phyloP scores from a whole-genome alignment of 2,329 filamentous ascomycete genomes.

The Hymenoscyphus infarciens region DNA sequence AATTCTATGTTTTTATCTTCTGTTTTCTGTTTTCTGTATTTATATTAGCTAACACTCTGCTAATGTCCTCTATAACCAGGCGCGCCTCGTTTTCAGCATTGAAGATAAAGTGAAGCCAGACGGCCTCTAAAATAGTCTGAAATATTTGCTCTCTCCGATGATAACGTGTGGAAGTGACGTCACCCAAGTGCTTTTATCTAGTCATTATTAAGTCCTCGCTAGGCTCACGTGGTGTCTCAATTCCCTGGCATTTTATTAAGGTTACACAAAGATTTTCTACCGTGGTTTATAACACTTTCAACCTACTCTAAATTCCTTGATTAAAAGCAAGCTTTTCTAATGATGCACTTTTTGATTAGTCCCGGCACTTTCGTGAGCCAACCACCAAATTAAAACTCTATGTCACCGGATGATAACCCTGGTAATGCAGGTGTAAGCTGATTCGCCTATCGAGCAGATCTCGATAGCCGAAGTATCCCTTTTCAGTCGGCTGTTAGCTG shows the following conservation, averaged over 20 bases:
- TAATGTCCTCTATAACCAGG: no score
- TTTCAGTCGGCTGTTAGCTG: slow-evolving; percentile 8
- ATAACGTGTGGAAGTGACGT: no score
- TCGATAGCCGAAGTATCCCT: slow-evolving; percentile 7
- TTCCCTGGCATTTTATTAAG: not conserved
- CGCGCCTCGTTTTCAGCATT: no score
- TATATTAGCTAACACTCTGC: no score
- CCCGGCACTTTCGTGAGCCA: slow-evolving; percentile 11
- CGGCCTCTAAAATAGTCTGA: no score
- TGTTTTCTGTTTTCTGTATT: no score
- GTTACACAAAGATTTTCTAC: not conserved
- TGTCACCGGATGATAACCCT: slow-evolving; percentile 15
- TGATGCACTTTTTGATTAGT: slow-evolving; percentile 2
- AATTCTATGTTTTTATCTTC: no score
- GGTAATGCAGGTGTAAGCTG: slow-evolving; percentile 6
- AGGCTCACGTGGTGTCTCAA: not conserved
- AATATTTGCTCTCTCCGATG: no score
- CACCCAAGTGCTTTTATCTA: not conserved
- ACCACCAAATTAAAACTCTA: slow-evolving; percentile 11
- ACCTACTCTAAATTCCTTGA: not conserved
- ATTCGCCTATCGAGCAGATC: slow-evolving; percentile 13
- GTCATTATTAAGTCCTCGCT: not conserved
- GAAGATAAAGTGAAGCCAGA: no score
- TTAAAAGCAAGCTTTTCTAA: slow-evolving; percentile 7
- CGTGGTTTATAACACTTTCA: not conserved